Conservation (phyloP, 225 moss, liverwort and hornwort species). For the Ulota crispa region DNA sequence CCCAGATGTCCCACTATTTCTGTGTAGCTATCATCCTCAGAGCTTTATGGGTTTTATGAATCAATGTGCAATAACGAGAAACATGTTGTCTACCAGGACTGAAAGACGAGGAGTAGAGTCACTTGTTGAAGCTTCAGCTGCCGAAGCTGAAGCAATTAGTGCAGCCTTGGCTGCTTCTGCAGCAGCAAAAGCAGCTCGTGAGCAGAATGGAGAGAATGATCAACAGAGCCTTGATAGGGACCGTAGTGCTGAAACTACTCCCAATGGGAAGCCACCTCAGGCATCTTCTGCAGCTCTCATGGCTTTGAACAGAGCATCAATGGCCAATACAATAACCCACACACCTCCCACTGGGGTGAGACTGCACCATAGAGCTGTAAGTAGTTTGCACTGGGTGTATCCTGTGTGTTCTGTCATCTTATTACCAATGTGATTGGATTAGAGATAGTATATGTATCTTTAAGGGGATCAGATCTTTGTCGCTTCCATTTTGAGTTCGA, state of each 20-base stretch:
- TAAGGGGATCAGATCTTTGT: not conserved
- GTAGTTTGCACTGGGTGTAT: slow-evolving; percentile 15
- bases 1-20: not conserved
- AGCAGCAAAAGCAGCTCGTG: slow-evolving; percentile 33
- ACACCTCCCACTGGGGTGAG: slow-evolving; percentile 47
- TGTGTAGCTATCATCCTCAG: not conserved
- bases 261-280: slow-evolving; percentile 42
- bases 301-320: slow-evolving; percentile 35
- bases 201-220: slow-evolving; percentile 41
- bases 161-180: slow-evolving; percentile 42
- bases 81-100: slow-evolving; percentile 18
- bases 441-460: not conserved
- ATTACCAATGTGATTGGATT: not conserved
- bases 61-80: not conserved
- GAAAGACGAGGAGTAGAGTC: slow-evolving; percentile 44
- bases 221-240: slow-evolving; percentile 36
- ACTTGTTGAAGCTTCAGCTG: slow-evolving; percentile 53
- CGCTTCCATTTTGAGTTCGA: not conserved
- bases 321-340: slow-evolving; percentile 29
- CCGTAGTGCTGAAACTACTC: slow-evolving; percentile 33
- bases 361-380: slow-evolving; percentile 52
- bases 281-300: slow-evolving; percentile 37
- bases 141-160: slow-evolving; percentile 57
- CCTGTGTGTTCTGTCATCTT: not conserved
- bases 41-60: not conserved